These are phyloP conservation scores for Pseudocercospora vitis DNA, from an alignment of 2,329 filamentous ascomycete genomes.

Conservation along the genomic window DNA sequence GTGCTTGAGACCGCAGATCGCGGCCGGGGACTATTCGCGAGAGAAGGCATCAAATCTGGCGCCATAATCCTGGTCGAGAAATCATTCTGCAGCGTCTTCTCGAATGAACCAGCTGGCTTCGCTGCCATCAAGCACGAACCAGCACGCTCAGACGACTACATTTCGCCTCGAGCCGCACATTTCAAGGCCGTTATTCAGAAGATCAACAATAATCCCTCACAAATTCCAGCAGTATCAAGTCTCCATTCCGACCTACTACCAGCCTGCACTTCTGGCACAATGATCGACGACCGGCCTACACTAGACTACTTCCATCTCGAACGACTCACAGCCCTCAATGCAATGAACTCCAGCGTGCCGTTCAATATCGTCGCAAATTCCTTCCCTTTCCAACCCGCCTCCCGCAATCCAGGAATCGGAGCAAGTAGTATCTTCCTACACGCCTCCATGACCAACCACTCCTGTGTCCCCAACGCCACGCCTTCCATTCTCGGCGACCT, in stretches of 20 bases:
- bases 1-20: background rate
- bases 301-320: conserved; percentile 1
- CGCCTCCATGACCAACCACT: conserved; percentile 56
- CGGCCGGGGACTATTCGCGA: conserved; percentile 17
- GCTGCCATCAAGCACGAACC: background rate
- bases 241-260: background rate
- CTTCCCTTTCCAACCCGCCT: background rate
- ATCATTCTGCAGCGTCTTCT: conserved; percentile 23
- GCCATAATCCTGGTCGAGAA: conserved; percentile 23
- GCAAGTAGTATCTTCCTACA: conserved; percentile 49
- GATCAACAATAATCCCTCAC: background rate
- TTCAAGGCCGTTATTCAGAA: background rate
- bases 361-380: background rate
- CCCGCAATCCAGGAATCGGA: background rate
- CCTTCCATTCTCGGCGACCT: conserved; percentile 58
- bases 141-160: background rate
- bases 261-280: background rate
- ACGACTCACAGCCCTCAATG: background rate
- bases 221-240: background rate
- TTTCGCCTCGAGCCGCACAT: background rate
- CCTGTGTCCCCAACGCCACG: conserved; percentile 49
- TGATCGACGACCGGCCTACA: background rate
- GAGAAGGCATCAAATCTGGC: conserved; percentile 8
- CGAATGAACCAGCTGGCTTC: conserved; percentile 9
- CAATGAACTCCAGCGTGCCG: background rate